phyloP scores from a whole-genome alignment of 805 yeast genomes.

The Candida argentea region DNA sequence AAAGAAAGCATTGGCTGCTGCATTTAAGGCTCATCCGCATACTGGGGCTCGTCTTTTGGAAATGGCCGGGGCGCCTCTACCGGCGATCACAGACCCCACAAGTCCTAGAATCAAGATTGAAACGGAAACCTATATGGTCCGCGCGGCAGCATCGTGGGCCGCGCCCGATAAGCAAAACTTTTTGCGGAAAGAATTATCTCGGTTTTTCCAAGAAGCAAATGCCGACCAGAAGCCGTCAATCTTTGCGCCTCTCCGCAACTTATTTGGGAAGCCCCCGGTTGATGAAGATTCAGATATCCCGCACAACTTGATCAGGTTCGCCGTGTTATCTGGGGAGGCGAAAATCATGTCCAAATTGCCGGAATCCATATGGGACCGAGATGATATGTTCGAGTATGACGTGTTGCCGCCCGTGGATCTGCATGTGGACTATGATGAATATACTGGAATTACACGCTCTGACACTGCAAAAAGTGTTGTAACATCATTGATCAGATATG shows the following conservation, averaged over 20 bases:
- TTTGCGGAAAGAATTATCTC: slow-evolving; percentile 32
- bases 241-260: slow-evolving; percentile 7
- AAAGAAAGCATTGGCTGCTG: slow-evolving; percentile 32
- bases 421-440: slow-evolving; percentile 27
- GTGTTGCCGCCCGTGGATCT: slow-evolving; percentile 50
- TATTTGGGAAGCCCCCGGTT: slow-evolving; percentile 5
- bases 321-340: slow-evolving; percentile 60
- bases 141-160: slow-evolving; percentile 49
- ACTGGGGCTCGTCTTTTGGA: slow-evolving; percentile 43
- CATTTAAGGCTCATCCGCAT: slow-evolving; percentile 49
- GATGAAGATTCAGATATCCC: slow-evolving; percentile 37
- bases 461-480: slow-evolving; percentile 10
- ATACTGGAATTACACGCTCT: slow-evolving; percentile 14
- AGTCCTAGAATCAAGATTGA: slow-evolving; percentile 33
- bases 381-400: slow-evolving; percentile 62
- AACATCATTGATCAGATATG: slow-evolving; percentile 29
- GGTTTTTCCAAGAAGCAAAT: slow-evolving; percentile 1
- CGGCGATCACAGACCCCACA: slow-evolving; percentile 16
- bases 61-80: slow-evolving; percentile 24
- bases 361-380: slow-evolving; percentile 43
- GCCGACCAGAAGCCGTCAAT: neutral
- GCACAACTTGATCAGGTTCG: slow-evolving; percentile 53
- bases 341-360: slow-evolving; percentile 66
- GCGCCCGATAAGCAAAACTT: slow-evolving; percentile 37
- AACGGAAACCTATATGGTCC: slow-evolving; percentile 47